Evolutionary conservation across 306 rosid genomes (phyloP).

Genomic region (Prunus kanzakura): DNA sequence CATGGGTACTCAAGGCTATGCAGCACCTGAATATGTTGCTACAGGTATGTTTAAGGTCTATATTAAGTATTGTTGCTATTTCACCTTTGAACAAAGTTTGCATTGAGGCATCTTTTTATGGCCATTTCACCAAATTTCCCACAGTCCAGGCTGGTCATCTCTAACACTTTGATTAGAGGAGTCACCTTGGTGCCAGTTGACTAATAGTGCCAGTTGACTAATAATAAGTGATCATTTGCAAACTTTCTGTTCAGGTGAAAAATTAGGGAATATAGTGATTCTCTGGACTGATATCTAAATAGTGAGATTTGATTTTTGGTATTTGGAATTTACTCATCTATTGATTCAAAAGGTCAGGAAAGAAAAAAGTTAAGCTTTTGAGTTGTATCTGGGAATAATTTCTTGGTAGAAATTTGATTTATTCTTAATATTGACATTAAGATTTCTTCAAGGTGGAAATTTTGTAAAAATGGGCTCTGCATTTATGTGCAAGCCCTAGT

Average conservation of each 20-base stretch:
- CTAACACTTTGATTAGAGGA: not conserved
- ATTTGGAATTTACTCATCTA: not conserved
- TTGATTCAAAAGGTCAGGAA: not conserved
- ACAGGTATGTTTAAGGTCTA: constrained; percentile 58
- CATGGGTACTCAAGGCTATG: constrained; percentile 94
- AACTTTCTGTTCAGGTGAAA: not conserved
- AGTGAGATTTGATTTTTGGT: not conserved
- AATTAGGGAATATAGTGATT: not conserved
- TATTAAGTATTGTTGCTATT: constrained; percentile 10
- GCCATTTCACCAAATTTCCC: not conserved
- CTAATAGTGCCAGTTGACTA: not conserved
- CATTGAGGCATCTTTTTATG: not conserved
- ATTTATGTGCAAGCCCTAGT: not conserved
- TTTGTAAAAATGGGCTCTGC: not conserved
- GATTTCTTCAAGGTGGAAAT: not conserved
- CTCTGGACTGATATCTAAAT: not conserved
- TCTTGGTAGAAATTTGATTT: not conserved
- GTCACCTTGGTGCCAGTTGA: not conserved
- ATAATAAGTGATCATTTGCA: not conserved
- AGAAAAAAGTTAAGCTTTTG: not conserved
- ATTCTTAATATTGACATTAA: not conserved
- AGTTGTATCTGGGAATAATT: constrained; percentile 7
- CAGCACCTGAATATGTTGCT: constrained; percentile 96
- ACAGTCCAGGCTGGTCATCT: not conserved
- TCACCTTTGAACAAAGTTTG: not conserved